Base-by-base conservation (phyloP, 805 yeast genomes). In the Metschnikowia santaceciliae region DNA sequence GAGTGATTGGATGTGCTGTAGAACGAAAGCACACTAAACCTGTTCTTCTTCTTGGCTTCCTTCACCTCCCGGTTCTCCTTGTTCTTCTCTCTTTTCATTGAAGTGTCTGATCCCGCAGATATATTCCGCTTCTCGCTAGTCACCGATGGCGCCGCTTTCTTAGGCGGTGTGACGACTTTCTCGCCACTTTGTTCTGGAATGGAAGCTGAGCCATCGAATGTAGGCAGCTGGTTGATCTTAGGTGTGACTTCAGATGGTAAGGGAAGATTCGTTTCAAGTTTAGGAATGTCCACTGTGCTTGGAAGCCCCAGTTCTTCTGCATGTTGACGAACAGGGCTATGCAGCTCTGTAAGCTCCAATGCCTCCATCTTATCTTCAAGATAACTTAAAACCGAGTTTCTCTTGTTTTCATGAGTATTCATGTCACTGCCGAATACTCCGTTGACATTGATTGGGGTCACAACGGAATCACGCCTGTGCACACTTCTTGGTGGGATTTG, bases 291-390 rank as follows among this genome's bases (percentile, higher is more conserved):
- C 5, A 52, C 51, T 6, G 48, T n/a, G 17, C 30, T 42, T 6
- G 52, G 17, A 7, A 50, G 26, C 3, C 32, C 46, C 13, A 42
- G 33, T 14, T 43, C 51, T 10, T 50, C 55, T 11, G 42, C 41
- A 11, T 48, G 50, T 10, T 50, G 49, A 14, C 60, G 54, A 22
- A 52, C 47, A 1, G 70, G 68, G 50, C 67, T 61, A 33, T 62
- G 63, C 56, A 57, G 62, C 37, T 68, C 73, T 4, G 63, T 56
- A 48, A 72, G 62, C 46, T 73, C 77, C 51, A 74, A 61, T 4
- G 68, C 63, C 46, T 72, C 76, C 65, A 74, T 74, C 57, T 69
- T 72, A 55, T 72, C 78, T 50, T 74, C 79, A 56, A 74, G 64
- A 51, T 73, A 74, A 55, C 71, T 67, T 52, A 74, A 63, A 3